phyloP scores from a whole-genome alignment of 2,329 filamentous ascomycete species.

The Helotiales sp. region DNA sequence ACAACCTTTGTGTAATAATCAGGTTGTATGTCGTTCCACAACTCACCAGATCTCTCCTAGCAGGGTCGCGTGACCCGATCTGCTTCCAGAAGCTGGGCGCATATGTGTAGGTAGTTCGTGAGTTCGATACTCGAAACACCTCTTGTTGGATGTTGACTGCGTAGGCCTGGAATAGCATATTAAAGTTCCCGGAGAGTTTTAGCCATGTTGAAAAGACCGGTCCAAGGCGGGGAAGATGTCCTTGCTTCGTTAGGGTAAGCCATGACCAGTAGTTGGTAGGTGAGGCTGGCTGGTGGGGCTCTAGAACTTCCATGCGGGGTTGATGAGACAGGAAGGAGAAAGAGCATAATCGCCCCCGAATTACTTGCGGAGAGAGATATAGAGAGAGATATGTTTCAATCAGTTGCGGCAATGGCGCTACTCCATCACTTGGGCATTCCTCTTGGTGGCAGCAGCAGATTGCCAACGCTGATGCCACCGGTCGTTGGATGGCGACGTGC shows the following conservation, averaged over 20 bases:
- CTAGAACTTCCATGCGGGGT: not conserved
- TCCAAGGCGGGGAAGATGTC: not conserved
- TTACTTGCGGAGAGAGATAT: not conserved
- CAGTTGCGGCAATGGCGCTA: not conserved
- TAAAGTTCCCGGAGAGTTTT: not conserved
- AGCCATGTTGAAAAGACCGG: too few relatives aligned
- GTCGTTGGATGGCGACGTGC: not conserved
- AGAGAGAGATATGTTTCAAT: not conserved
- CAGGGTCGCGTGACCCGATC: not conserved
- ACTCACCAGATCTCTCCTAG: not conserved
- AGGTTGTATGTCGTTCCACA: not conserved
- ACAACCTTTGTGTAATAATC: not conserved
- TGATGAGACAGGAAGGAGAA: not conserved
- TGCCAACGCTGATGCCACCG: not conserved
- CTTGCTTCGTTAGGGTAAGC: not conserved
- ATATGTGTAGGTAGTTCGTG: not conserved
- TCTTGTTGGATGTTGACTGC: not conserved
- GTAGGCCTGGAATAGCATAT: not conserved
- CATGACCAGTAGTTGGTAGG: not conserved
- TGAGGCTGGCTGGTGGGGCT: not conserved
- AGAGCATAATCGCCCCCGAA: not conserved
- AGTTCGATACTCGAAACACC: not conserved
- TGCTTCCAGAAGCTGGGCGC: not conserved
- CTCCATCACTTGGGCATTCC: not conserved
- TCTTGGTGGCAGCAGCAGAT: not conserved